Evolutionary conservation across 441 rosid genomes (phyloP).

Genomic region (Arabidopsis hybrid): DNA sequence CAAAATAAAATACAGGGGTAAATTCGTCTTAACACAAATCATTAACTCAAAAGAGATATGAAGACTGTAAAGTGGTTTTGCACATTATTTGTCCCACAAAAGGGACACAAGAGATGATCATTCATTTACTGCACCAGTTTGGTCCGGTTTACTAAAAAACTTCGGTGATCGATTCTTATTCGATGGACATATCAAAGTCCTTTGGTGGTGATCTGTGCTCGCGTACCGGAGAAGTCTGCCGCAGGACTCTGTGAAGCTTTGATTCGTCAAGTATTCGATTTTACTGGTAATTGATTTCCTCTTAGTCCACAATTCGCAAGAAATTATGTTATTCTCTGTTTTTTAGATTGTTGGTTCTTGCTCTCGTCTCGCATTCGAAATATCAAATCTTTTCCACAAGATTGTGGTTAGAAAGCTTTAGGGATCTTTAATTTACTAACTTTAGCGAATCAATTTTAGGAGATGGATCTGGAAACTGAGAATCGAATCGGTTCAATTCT

Average conservation of each 20-base stretch:
- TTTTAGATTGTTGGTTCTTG: background rate
- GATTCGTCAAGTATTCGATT: conserved; percentile 6
- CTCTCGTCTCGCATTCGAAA: conserved; percentile 14
- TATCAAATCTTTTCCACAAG: conserved; percentile 7
- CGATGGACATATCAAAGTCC: conserved; percentile 6
- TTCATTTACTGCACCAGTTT: background rate
- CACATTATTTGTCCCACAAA: too few species aligned
- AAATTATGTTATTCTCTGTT: background rate
- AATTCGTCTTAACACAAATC: too few species aligned
- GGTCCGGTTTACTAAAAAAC: conserved; percentile 9
- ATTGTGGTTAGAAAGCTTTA: background rate
- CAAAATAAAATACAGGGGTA: too few species aligned
- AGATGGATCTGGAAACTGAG: conserved; percentile 90
- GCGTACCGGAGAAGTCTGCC: background rate
- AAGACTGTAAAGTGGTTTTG: too few species aligned
- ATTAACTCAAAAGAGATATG: too few species aligned
- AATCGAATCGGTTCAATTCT: conserved; percentile 82
- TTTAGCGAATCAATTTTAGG: background rate
- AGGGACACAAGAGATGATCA: too few species aligned
- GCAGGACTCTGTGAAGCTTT: conserved; percentile 5
- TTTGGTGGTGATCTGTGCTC: background rate
- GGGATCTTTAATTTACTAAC: background rate
- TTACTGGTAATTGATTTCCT: background rate
- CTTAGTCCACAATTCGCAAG: background rate
- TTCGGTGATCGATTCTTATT: conserved; percentile 21